These are phyloP conservation scores for Cercospora zeae-maydis DNA, from an alignment of 2,329 filamentous ascomycete genomes.

Conservation along the genomic window DNA sequence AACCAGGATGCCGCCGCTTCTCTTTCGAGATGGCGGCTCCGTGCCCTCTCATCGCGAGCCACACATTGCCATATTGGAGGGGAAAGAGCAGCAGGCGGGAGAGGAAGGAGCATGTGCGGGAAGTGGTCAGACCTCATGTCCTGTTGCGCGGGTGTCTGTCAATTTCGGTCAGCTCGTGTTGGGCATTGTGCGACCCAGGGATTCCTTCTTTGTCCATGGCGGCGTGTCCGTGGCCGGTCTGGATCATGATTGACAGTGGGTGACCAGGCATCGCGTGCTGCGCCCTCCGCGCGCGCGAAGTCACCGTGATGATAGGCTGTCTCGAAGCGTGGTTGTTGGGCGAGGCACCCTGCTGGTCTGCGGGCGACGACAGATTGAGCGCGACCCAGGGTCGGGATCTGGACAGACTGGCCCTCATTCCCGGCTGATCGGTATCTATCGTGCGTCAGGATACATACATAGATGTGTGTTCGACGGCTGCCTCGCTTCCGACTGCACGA, in stretches of 20 bases:
- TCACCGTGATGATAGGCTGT: not conserved
- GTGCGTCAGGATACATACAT: not conserved
- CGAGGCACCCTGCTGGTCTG: not conserved
- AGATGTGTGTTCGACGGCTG: not conserved
- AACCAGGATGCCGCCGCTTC: not conserved
- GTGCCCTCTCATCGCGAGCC: not conserved
- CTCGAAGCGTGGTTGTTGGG: not conserved
- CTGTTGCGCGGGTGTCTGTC: not conserved
- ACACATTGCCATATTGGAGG: not conserved
- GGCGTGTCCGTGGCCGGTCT: not conserved
- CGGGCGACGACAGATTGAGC: not conserved
- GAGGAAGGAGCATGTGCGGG: not conserved
- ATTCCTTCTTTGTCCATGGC: not conserved
- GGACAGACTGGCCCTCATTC: not conserved
- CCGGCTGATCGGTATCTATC: not conserved
- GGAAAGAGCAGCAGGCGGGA: not conserved
- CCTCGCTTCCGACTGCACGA: not conserved
- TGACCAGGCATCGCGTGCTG: not conserved
- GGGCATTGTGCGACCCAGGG: conserved; percentile 4
- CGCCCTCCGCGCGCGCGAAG: not conserved
- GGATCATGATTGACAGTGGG: not conserved
- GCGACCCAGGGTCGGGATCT: not conserved
- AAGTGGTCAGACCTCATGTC: conserved; percentile 1
- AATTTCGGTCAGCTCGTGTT: not conserved
- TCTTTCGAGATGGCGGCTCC: not conserved